Conservation (phyloP, 495 filamentous ascomycete species). For the Choiromyces venosus region DNA sequence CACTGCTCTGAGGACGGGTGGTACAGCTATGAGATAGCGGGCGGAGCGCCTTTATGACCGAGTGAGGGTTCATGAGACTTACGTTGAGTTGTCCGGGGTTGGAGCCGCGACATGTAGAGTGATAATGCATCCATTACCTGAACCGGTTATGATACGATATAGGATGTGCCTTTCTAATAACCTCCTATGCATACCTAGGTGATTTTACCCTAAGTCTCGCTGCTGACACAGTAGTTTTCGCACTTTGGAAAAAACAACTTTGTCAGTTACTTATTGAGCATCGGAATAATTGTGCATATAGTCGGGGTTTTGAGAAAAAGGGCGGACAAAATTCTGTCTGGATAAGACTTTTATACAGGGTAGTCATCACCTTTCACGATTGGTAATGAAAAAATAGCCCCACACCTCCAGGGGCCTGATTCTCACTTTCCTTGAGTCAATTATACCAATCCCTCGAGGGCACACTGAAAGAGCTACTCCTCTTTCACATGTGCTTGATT, state of each 20-base stretch:
- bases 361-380: not conserved
- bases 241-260: not conserved
- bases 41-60: too few species aligned
- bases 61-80: not conserved
- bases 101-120: not conserved
- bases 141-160: not conserved
- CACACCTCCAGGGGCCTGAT: not conserved
- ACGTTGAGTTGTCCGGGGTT: not conserved
- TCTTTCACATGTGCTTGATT: not conserved
- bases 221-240: not conserved
- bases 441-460: not conserved
- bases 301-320: not conserved
- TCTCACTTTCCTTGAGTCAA: not conserved
- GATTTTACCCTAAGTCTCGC: not conserved
- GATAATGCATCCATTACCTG: not conserved
- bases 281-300: not conserved
- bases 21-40: not conserved
- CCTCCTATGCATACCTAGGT: not conserved
- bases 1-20: not conserved
- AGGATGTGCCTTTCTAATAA: not conserved
- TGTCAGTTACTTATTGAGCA: not conserved
- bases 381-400: not conserved
- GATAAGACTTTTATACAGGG: not conserved
- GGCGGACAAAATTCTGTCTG: not conserved
- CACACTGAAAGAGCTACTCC: not conserved